These are phyloP conservation scores for Zygoascus bituminiphila DNA, from an alignment of 805 yeast species.

Conservation along the genomic window DNA sequence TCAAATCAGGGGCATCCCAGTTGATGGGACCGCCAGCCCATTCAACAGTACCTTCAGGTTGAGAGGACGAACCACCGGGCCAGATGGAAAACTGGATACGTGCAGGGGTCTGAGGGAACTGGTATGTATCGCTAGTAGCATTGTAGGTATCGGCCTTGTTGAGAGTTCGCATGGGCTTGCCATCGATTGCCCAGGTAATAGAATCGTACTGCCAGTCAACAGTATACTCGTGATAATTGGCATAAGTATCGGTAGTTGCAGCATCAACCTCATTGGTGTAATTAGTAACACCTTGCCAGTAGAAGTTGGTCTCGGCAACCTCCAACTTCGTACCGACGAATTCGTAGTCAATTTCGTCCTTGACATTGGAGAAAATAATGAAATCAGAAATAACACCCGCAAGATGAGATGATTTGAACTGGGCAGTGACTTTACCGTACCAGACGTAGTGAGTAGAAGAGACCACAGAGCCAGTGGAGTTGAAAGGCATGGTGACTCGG, in stretches of 20 bases:
- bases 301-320: conserved; percentile 68
- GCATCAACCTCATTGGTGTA: conserved; percentile 49
- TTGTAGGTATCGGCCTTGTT: conserved; percentile 46
- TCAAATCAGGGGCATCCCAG: conserved; percentile 73
- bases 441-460: conserved; percentile 74
- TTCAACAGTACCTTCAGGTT: conserved; percentile 53
- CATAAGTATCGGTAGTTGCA: conserved; percentile 43
- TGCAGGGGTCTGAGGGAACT: conserved; percentile 90
- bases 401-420: conserved; percentile 62
- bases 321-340: conserved; percentile 69
- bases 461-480: conserved; percentile 67
- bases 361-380: conserved; percentile 71
- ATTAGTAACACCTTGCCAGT: conserved; percentile 64
- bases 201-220: conserved; percentile 76
- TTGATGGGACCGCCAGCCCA: conserved; percentile 86
- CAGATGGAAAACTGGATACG: conserved; percentile 58
- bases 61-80: conserved; percentile 45
- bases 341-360: conserved; percentile 89
- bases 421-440: conserved; percentile 76
- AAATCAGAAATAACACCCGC: conserved; percentile 79
- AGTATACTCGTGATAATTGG: conserved; percentile 63
- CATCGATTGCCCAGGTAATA: conserved; percentile 68
- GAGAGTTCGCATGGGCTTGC: conserved; percentile 56
- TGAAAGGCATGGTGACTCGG: conserved; percentile 70
- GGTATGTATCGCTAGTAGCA: conserved; percentile 51